Conservation (phyloP, 805 yeast genomes). For the Hanseniaspora taiwanica region DNA sequence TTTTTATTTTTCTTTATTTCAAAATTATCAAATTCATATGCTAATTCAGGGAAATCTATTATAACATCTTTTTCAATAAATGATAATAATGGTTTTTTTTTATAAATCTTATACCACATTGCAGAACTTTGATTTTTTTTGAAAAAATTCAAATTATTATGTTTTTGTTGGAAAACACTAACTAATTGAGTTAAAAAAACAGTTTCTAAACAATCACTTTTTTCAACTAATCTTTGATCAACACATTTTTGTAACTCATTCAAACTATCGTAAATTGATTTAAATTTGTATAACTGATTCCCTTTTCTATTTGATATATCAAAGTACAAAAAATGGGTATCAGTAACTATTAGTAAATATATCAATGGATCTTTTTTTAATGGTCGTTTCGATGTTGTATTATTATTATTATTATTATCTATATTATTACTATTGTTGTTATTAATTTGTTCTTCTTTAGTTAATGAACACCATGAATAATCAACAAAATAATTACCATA, state of each 20-base stretch:
- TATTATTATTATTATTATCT: no score
- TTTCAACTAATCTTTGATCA: background rate
- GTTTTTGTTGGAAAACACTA: background rate
- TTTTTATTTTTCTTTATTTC: no score
- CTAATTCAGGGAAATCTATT: background rate
- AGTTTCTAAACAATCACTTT: background rate
- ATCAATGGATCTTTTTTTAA: background rate
- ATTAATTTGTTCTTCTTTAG: background rate
- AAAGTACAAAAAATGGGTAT: slow-evolving; percentile 1
- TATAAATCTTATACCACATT: background rate
- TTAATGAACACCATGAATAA: background rate
- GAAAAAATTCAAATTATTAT: background rate
- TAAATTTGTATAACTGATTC: background rate
- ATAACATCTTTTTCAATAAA: background rate
- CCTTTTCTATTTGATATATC: background rate
- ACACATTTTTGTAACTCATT: background rate
- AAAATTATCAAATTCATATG: background rate
- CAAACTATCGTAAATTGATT: background rate
- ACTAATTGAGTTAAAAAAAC: background rate
- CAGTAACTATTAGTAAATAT: slow-evolving; percentile 1
- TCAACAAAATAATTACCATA: slow-evolving; percentile 1
- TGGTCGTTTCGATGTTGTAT: no score
- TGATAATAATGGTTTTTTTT: background rate
- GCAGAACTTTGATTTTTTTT: background rate
- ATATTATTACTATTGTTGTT: background rate